These are phyloP conservation scores for Phtheirospermum japonicum DNA, from an alignment of 257 asterid species.

Conservation along the genomic window DNA sequence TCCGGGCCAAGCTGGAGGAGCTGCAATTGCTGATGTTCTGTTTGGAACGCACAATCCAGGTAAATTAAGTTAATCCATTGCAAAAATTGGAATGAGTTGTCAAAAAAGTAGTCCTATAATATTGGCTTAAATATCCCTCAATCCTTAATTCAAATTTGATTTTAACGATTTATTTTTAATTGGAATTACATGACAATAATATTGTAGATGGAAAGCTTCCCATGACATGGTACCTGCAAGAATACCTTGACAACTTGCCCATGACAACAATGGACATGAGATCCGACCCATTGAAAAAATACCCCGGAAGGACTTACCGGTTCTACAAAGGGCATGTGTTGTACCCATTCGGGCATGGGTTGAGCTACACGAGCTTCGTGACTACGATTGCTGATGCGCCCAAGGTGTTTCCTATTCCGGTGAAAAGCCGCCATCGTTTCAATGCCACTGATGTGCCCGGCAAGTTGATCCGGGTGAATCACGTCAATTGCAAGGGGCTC, in stretches of 20 bases:
- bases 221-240: conserved; percentile 81
- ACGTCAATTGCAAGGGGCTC: conserved; percentile 45
- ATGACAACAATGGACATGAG: conserved; percentile 80
- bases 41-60: conserved; percentile 76
- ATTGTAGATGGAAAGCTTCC: conserved; percentile 70
- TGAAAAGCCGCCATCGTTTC: conserved; percentile 45
- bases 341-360: conserved; percentile 73
- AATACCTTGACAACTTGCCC: conserved; percentile 55
- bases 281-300: conserved; percentile 46
- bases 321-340: conserved; percentile 73
- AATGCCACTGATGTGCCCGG: conserved; percentile 32
- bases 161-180: not conserved
- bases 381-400: conserved; percentile 56
- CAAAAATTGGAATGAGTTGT: not conserved
- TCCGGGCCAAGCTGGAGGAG: conserved; percentile 78
- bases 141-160: too few species aligned
- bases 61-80: not conserved
- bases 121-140: too few species aligned
- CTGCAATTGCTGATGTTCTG: conserved; percentile 65
- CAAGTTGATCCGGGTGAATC: conserved; percentile 47
- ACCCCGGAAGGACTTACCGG: conserved; percentile 77
- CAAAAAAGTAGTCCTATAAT: too few species aligned
- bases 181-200: too few species aligned
- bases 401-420: conserved; percentile 37
- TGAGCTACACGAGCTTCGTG: conserved; percentile 68